Base-by-base conservation (phyloP, 1,284 basidiomycete genomes). In the Puccinia coronata region DNA sequence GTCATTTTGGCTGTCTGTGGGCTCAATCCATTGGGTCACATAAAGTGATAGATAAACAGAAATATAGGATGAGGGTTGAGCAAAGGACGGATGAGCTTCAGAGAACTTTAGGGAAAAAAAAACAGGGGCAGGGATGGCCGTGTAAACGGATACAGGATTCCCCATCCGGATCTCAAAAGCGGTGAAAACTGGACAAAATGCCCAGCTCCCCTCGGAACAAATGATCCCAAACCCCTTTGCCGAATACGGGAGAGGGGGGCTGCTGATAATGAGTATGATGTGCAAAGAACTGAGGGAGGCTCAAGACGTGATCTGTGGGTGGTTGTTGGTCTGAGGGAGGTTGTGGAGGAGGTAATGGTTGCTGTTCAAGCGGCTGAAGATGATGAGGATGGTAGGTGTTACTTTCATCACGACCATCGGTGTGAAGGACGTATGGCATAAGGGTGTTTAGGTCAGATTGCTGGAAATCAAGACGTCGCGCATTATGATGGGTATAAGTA, bases 181-280 rank as follows among this genome's bases (percentile, higher is more conserved):
- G 55, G 23, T 72, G 49, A 72, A 72, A 72, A 55, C 70, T 72
- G 23, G 70, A 72, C 70, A 47, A 72, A 55, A 72, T 57, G 20
- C 70, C 70, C 28, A 72, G 49, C 39, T 72, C 70, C 12, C 70
- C 70, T 25, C 70, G 49, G 36, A 53, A 72, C 34, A 72, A 57
- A 55, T 72, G 51, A n/a, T 72, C 70, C 55, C 49, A 72, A 28
- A 72, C 49, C 55, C 55, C 70, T 72, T 72, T 72, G 0, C 28
- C 39, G n/a, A 72, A 72, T 11, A 36, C 39, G 55, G 70, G 70
- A 12, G 49, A 57, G 55, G 49, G 70, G n/a, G 49, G 12, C 28
- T 57, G 51, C 28, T 55, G 49, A 72, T 9, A 16, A 16, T 53
- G 36, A 41, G 14, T 14, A 8, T 36, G 49, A 28, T 72, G 49